Conservation (phyloP, 108 stramenopile species). For the Epipyxis sp. region DNA sequence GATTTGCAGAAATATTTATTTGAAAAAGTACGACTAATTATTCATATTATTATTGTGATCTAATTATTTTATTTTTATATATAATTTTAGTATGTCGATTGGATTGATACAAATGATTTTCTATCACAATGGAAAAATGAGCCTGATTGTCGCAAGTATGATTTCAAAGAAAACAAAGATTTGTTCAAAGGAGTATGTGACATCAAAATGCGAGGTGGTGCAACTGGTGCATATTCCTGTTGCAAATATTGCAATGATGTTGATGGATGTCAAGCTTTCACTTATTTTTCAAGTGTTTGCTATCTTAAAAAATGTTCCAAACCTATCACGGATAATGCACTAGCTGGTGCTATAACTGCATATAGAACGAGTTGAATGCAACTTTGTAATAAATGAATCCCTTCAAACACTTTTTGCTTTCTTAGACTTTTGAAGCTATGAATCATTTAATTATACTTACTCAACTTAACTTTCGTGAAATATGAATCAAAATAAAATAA, state of each 20-base stretch:
- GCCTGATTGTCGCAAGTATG: neutral
- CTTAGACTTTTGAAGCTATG: too few relatives aligned
- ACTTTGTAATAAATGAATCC: too few relatives aligned
- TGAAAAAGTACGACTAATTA: neutral
- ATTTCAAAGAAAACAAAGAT: neutral
- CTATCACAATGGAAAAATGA: neutral
- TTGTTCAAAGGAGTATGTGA: conserved; percentile 14
- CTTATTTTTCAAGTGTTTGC: neutral
- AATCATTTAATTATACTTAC: too few relatives aligned
- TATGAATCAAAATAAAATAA: too few relatives aligned
- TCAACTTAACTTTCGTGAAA: too few relatives aligned
- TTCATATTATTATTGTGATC: neutral
- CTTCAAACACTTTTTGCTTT: too few relatives aligned
- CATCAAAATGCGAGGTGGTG: neutral
- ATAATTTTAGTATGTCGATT: conserved; percentile 16
- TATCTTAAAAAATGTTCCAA: neutral
- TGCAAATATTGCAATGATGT: neutral
- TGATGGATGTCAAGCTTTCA: conserved; percentile 8
- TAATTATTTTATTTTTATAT: neutral
- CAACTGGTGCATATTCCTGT: neutral
- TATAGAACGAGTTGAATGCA: too few relatives aligned
- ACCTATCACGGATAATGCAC: too few relatives aligned
- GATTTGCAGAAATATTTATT: conserved; percentile 1
- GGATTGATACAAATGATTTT: conserved; percentile 16
- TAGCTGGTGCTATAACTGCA: too few relatives aligned